A percentile compares a stretch with the other conserved stretches of the same genome.
Conservation (phyloP, 371 early-diverging fungal species). For the Mucor irregularis region DNA sequence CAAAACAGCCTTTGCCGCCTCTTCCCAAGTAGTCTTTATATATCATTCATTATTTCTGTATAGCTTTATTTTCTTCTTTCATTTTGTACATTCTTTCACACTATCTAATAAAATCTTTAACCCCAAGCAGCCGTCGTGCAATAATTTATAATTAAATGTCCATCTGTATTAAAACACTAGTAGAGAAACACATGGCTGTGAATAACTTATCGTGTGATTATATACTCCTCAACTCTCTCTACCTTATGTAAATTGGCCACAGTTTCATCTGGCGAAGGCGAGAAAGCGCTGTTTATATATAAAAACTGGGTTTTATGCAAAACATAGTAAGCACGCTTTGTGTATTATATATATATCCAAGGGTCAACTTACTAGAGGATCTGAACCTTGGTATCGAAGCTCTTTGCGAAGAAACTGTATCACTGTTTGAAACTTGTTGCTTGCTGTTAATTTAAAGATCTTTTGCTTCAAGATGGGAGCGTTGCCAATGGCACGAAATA, state of each 20-base stretch:
- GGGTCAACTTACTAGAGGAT: conserved; percentile 76
- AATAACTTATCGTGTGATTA: too few species aligned
- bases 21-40: conserved; percentile 6
- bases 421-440: conserved; percentile 82
- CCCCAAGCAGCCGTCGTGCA: conserved; percentile 92
- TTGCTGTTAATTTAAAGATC: conserved; percentile 80
- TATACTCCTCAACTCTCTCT: neutral
- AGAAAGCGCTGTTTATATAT: conserved; percentile 91
- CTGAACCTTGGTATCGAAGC: conserved; percentile 71
- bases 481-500: conserved; percentile 86
- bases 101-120: conserved; percentile 27
- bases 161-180: conserved; percentile 81
- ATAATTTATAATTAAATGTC: conserved; percentile 85
- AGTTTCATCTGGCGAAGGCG: conserved; percentile 93
- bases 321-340: neutral
- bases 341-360: neutral
- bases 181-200: neutral
- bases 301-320: conserved; percentile 61
- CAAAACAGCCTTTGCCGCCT: conserved; percentile 28
- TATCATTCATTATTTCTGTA: neutral
- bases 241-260: conserved; percentile 83
- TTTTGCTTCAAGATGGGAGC: conserved; percentile 90
- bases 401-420: conserved; percentile 84
- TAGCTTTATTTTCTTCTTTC: neutral
- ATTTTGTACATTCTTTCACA: neutral